These are phyloP conservation scores for Geotrichum reessii DNA, from an alignment of 1,139 yeast genomes.

Conservation along the genomic window DNA sequence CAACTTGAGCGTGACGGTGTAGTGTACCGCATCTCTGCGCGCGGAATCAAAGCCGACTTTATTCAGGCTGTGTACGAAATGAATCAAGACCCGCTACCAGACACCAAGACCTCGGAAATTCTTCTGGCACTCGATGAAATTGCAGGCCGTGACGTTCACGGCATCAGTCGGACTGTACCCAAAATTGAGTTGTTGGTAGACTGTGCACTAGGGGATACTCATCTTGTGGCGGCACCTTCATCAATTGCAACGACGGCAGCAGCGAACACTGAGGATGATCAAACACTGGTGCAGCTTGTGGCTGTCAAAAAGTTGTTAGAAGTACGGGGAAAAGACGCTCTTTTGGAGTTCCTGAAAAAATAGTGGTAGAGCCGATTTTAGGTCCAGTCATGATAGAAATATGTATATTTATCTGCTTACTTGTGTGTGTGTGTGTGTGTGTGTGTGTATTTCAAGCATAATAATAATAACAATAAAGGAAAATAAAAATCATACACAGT, in stretches of 20 bases:
- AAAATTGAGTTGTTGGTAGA: slow-evolving; percentile 39
- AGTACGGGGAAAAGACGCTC: slow-evolving; percentile 1
- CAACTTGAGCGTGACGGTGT: slow-evolving; percentile 1
- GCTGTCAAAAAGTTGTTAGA: slow-evolving; percentile 3
- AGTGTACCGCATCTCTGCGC: slow-evolving; percentile 50
- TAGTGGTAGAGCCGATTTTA: background rate
- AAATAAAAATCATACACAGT: too few relatives aligned
- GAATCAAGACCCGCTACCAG: slow-evolving; percentile 26
- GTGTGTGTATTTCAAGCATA: too few relatives aligned
- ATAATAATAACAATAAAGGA: too few relatives aligned
- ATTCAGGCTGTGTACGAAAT: slow-evolving; percentile 39
- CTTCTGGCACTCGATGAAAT: slow-evolving; percentile 35
- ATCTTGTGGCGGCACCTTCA: slow-evolving; percentile 11
- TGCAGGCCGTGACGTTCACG: slow-evolving; percentile 32
- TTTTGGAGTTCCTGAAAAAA: background rate
- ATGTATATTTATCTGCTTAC: background rate
- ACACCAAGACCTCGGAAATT: slow-evolving; percentile 27
- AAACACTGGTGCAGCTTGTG: background rate
- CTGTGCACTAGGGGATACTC: slow-evolving; percentile 28
- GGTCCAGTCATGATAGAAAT: background rate
- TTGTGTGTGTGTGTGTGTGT: too few relatives aligned
- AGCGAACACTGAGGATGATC: background rate
- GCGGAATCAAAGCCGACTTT: slow-evolving; percentile 70
- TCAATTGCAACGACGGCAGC: background rate
- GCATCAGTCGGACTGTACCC: slow-evolving; percentile 35